phyloP scores from a whole-genome alignment of 2,329 filamentous ascomycete genomes.

The Pseudocercospora eumusae region DNA sequence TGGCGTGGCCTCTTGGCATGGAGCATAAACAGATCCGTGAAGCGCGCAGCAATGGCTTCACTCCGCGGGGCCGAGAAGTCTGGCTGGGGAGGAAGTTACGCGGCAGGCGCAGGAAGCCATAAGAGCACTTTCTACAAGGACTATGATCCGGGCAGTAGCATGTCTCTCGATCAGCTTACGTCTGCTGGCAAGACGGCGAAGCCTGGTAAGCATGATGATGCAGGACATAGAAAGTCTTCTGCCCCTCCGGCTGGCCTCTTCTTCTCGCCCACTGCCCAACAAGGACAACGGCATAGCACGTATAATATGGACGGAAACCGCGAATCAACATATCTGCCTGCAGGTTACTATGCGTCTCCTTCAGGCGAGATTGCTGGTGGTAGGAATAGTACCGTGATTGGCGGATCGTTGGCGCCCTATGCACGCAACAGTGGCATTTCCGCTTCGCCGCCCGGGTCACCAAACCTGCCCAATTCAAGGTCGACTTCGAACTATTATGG shows the following conservation, averaged over 20 bases:
- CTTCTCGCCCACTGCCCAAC: conserved; percentile 87
- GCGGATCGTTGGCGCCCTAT: conserved; percentile 41
- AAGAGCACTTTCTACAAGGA: conserved; percentile 44
- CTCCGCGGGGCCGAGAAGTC: conserved; percentile 47
- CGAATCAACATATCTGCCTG: conserved; percentile 78
- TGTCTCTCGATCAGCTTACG: conserved; percentile 58
- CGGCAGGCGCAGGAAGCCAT: conserved; percentile 20
- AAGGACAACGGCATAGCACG: conserved; percentile 44
- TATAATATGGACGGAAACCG: conserved; percentile 52
- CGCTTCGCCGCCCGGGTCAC: conserved; percentile 35
- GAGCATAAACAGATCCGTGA: conserved; percentile 87
- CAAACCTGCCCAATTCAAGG: conserved; percentile 26
- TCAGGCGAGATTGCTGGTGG: conserved; percentile 48
- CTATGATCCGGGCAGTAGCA: conserved; percentile 53
- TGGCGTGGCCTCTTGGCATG: conserved; percentile 90
- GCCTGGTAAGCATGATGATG: conserved; percentile 31
- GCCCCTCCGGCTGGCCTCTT: conserved; percentile 75
- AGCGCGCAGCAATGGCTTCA: conserved; percentile 76
- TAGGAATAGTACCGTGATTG: conserved; percentile 46
- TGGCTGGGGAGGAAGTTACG: conserved; percentile 38
- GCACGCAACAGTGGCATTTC: conserved; percentile 32
- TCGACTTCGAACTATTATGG: conserved; percentile 24
- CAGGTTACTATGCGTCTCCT: conserved; percentile 84
- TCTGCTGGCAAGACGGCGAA: conserved; percentile 44
- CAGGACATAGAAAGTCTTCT: conserved; percentile 40